Evolutionary conservation across 2,329 filamentous ascomycete species (phyloP).

Genomic region (Catunica adiposa): DNA sequence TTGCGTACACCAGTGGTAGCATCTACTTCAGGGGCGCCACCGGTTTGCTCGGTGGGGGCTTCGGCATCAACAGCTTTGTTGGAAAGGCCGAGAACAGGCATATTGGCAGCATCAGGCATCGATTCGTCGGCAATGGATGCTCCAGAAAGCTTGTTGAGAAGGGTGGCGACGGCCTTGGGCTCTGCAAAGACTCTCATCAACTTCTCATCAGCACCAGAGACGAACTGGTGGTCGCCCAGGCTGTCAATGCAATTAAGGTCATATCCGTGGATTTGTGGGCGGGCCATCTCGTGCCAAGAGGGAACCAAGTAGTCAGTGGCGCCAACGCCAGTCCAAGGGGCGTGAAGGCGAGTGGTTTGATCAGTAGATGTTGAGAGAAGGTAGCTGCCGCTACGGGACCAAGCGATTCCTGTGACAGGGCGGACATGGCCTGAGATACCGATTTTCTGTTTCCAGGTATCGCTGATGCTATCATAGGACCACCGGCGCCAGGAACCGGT

Average conservation of each 20-base stretch:
- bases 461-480: slow-evolving; percentile 42
- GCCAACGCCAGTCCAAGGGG: slow-evolving; percentile 45
- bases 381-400: slow-evolving; percentile 69
- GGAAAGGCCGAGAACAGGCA: slow-evolving; percentile 84
- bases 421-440: slow-evolving; percentile 73
- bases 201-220: slow-evolving; percentile 94
- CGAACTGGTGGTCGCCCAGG: slow-evolving; percentile 57
- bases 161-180: slow-evolving; percentile 62
- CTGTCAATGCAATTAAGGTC: slow-evolving; percentile 88
- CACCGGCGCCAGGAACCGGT: slow-evolving; percentile 90
- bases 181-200: slow-evolving; percentile 90
- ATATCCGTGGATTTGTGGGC: slow-evolving; percentile 95
- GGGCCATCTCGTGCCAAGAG: slow-evolving; percentile 90
- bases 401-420: slow-evolving; percentile 65
- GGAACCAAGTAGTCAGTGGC: slow-evolving; percentile 12
- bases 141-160: slow-evolving; percentile 53
- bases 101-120: slow-evolving; percentile 78
- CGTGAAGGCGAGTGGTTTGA: slow-evolving; percentile 81
- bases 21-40: slow-evolving; percentile 32
- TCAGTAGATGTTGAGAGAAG: slow-evolving; percentile 79
- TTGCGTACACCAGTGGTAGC: slow-evolving; percentile 39
- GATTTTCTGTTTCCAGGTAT: slow-evolving; percentile 60
- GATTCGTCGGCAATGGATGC: slow-evolving; percentile 22
- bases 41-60: slow-evolving; percentile 25
- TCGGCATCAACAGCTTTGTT: slow-evolving; percentile 66